Conservation (phyloP, 495 filamentous ascomycete genomes). For the Physcia stellaris region DNA sequence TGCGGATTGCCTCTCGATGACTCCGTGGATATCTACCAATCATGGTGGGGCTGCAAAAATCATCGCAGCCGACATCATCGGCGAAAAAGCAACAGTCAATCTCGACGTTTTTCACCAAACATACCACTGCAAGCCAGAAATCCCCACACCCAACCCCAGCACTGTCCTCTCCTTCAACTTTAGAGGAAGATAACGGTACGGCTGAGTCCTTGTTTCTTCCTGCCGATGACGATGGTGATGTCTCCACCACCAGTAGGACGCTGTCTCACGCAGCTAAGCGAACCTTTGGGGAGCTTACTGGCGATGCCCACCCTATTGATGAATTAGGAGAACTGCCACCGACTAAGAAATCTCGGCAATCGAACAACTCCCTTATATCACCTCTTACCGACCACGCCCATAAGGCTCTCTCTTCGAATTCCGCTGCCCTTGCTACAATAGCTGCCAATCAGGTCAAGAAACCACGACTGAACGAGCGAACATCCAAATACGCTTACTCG, state of each 20-base stretch:
- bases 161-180: background rate
- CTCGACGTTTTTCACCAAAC: slow-evolving; percentile 73
- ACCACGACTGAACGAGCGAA: slow-evolving; percentile 20
- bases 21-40: background rate
- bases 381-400: background rate
- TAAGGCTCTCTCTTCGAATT: too few relatives aligned
- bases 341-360: slow-evolving; percentile 1
- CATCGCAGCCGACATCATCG: slow-evolving; percentile 9
- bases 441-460: slow-evolving; percentile 13
- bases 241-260: background rate
- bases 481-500: slow-evolving; percentile 36
- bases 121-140: slow-evolving; percentile 22
- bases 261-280: background rate
- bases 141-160: slow-evolving; percentile 4
- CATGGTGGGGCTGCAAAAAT: background rate
- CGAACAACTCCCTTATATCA: background rate
- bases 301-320: background rate
- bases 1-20: too few relatives aligned
- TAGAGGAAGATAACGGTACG: slow-evolving; percentile 1
- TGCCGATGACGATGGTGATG: slow-evolving; percentile 3
- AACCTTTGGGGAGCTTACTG: background rate
- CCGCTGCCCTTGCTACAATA: slow-evolving; percentile 1
- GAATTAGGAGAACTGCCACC: background rate
- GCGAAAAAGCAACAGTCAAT: slow-evolving; percentile 67
- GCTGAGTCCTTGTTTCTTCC: slow-evolving; percentile 10